Base-by-base conservation (phyloP, 2,329 filamentous ascomycete genomes). In the Microcyclospora pomicola region DNA sequence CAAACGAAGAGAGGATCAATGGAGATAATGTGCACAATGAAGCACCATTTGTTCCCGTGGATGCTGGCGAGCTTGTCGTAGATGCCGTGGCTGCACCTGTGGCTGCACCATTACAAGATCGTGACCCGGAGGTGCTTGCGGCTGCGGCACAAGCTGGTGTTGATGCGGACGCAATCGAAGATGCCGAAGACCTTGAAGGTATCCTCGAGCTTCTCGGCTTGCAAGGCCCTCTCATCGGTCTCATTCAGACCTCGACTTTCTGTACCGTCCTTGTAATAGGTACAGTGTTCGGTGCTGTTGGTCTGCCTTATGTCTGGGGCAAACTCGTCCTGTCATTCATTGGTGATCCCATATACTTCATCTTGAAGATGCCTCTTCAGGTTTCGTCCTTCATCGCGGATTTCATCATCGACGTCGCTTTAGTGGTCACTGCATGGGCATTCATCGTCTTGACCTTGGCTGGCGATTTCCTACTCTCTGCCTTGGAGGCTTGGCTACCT, bases 141-240 rank as follows among this genome's bases (percentile, higher is more conserved):
- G 80, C 72, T 33, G 78, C 73, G n/a, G 71, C 71, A 14, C 75
- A 73, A 35, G 77, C 74, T 12, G 81, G 72, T 7, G 65, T 88
- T 28, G 84, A 94, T 50, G 74, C 77, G 33, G 74, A 78, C 38
- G 80, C 78, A 9, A 72, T 85, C 31, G 82, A 87, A 43, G 64
- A 95, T 48, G 82, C 82, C 9, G 91, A 98, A 60, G 91, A 98
- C 54, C 76, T 98, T 12, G 91, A 98, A 56, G 91, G 91, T 0
- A 83, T 98, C 37, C 77, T 98, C 67, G 91, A 98, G 58, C 73
- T 98, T 12, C 81, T 98, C 42, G 91, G 91, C 29, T 92, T 98
- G 82, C 84, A 92, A 53, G 91, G 91, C 0, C 91, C 91, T 0
- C 69, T 98, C 2, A 80, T 81, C 11, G 86, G 85, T 2, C 71